These are phyloP conservation scores for Leccinum subrobustum DNA, from an alignment of 1,284 basidiomycete genomes.

Conservation along the genomic window DNA sequence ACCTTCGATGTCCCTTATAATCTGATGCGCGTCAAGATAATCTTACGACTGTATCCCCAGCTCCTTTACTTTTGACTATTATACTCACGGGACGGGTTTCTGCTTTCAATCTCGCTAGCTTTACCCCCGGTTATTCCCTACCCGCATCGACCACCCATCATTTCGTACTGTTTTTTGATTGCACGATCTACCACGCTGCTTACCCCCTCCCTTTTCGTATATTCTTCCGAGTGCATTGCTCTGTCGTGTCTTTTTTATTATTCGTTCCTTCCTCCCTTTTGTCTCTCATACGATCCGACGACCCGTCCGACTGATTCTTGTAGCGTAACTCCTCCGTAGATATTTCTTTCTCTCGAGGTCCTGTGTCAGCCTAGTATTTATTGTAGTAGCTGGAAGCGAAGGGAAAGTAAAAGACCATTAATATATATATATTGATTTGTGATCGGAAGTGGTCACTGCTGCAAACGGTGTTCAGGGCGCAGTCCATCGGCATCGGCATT, in stretches of 20 bases:
- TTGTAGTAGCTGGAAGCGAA: constrained; percentile 20
- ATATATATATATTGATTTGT: constrained; percentile 12
- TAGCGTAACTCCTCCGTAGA: constrained; percentile 35
- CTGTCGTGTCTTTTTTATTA: constrained; percentile 25
- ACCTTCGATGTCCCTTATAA: constrained; percentile 16
- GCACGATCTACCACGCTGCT: constrained; percentile 19
- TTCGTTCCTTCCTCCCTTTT: constrained; percentile 10
- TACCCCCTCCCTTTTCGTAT: constrained; percentile 13
- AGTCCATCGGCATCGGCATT: not conserved
- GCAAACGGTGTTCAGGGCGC: not conserved
- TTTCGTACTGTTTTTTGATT: constrained; percentile 32
- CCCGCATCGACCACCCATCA: constrained; percentile 15
- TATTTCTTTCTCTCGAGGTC: constrained; percentile 22
- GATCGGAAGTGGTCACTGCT: not conserved
- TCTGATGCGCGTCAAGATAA: constrained; percentile 21
- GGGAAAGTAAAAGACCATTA: constrained; percentile 11
- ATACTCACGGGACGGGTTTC: constrained; percentile 29
- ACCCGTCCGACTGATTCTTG: constrained; percentile 19
- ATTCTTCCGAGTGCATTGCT: constrained; percentile 6
- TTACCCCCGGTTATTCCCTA: constrained; percentile 8
- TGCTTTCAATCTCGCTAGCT: constrained; percentile 9
- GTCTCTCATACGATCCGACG: constrained; percentile 5
- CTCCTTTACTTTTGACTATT: constrained; percentile 21
- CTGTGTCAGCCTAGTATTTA: constrained; percentile 25
- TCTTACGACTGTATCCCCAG: constrained; percentile 20